Base-by-base conservation (phyloP, 1,284 basidiomycete genomes). In the Marasmius sp. region DNA sequence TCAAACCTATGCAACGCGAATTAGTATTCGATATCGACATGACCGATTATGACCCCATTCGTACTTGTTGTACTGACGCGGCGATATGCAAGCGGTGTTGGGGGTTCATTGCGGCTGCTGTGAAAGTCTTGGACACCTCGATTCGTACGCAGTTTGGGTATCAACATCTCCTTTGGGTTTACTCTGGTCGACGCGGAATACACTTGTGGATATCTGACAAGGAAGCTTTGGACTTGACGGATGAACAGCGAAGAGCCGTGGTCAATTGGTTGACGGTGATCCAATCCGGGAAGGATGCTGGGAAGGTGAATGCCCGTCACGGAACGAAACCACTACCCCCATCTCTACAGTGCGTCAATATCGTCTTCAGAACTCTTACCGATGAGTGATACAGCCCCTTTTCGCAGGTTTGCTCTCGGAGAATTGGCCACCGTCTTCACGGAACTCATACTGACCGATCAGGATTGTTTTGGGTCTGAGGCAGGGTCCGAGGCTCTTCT, bases 21-120 rank as follows among this genome's bases (percentile, higher is more conserved):
- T 88, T 99, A 37, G 97, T 99, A 0, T 98, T 99, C 72, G 97
- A 99, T 87, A 98, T 99, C 73, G 97, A 99, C 77, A 98, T 99
- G 96, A 97, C 97, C 16, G 97, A 99, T 77, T 99, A 99, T 78
- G 97, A 99, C 75, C 84, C 91, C 62, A 88, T 99, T 70, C 89
- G 97, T 57, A 98, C 94, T 0, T 99, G 97, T 77, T 99, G 97
- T 76, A 88, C 88, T 2, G 93, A 89, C 60, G 94, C 96, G 60
- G 89, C 85, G 62, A 98, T 99, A 75, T 99, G 97, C 79, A 85
- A 83, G 66, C 85, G 91, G 47, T 99, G 97, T 78, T 99, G 97
- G 97, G 86, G 83, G 0, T 98, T 96, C 78, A 98, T 99, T 69
- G 85, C 93, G 12, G 91, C 92, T 18, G 97, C 97, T 0, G 95